Percentiles rank a stretch among this genome's conserved stretches.
Evolutionary conservation across 352 stramenopile species (phyloP).

Genomic region (Globisporangium paddicum): DNA sequence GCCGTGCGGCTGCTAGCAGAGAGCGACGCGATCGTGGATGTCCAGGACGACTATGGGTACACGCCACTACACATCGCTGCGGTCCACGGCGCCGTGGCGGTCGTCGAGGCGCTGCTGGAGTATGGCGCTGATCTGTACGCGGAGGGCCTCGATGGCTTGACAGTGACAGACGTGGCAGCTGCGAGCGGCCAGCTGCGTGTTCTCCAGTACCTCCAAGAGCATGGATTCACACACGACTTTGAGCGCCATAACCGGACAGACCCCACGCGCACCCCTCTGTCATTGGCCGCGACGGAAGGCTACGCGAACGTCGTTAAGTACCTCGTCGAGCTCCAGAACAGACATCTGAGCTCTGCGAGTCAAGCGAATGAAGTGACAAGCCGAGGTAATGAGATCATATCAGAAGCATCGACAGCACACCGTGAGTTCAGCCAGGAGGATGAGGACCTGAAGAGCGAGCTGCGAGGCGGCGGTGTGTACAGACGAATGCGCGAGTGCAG

Average conservation of each 20-base stretch:
- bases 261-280: slow-evolving; percentile 11
- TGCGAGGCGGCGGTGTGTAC: too few species aligned
- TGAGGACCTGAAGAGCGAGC: too few species aligned
- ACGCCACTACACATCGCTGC: slow-evolving; percentile 25
- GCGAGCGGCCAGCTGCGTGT: slow-evolving; percentile 17
- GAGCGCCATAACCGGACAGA: slow-evolving; percentile 8
- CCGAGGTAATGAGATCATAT: too few species aligned
- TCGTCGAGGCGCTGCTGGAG: slow-evolving; percentile 16
- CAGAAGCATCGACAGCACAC: too few species aligned
- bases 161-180: slow-evolving; percentile 13
- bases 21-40: slow-evolving; percentile 16
- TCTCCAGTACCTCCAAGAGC: slow-evolving; percentile 13
- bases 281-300: slow-evolving; percentile 6
- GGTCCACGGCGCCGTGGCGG: slow-evolving; percentile 15
- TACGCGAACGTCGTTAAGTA: slow-evolving; percentile 11
- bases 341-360: not conserved
- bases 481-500: too few species aligned
- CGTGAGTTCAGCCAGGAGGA: too few species aligned
- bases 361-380: not conserved
- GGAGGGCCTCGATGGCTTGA: slow-evolving; percentile 2
- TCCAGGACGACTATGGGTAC: slow-evolving; percentile 15
- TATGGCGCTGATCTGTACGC: slow-evolving; percentile 17
- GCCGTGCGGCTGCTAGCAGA: slow-evolving; percentile 16
- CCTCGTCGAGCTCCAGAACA: slow-evolving; percentile 10
- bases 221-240: slow-evolving; percentile 16